phyloP scores from a whole-genome alignment of 305 asterid species.

The Fraxinus latifolia region DNA sequence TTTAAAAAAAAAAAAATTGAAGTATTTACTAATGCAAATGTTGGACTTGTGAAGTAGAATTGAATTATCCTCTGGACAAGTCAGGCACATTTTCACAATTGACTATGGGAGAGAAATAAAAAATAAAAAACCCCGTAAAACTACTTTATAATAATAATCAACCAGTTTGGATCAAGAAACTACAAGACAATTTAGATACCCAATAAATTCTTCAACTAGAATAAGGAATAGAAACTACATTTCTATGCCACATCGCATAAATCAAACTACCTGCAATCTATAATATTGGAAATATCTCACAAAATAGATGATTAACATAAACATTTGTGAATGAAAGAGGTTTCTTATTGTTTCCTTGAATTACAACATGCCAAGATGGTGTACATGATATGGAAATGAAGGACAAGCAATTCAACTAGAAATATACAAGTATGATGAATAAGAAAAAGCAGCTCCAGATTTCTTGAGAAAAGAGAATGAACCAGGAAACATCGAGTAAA shows the following conservation, averaged over 20 bases:
- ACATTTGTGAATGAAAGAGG: neutral
- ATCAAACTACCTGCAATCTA: neutral
- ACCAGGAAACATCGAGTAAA: slow-evolving; percentile 71
- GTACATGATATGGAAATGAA: neutral
- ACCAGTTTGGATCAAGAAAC: neutral
- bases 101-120: neutral
- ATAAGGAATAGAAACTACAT: neutral
- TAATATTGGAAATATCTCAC: neutral
- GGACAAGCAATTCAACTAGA: neutral
- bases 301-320: neutral
- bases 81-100: neutral
- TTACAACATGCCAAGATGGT: neutral
- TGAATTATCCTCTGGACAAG: neutral
- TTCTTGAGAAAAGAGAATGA: slow-evolving; percentile 57
- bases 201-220: neutral
- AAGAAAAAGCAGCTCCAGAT: slow-evolving; percentile 38
- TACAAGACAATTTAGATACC: neutral
- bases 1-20: neutral
- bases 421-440: neutral
- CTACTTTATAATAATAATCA: neutral
- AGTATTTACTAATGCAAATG: neutral
- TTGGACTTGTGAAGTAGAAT: neutral
- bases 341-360: neutral
- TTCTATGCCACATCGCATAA: neutral
- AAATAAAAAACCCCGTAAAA: neutral